Evolutionary conservation across 805 yeast species (phyloP).

Genomic region (Candida boleticola): DNA sequence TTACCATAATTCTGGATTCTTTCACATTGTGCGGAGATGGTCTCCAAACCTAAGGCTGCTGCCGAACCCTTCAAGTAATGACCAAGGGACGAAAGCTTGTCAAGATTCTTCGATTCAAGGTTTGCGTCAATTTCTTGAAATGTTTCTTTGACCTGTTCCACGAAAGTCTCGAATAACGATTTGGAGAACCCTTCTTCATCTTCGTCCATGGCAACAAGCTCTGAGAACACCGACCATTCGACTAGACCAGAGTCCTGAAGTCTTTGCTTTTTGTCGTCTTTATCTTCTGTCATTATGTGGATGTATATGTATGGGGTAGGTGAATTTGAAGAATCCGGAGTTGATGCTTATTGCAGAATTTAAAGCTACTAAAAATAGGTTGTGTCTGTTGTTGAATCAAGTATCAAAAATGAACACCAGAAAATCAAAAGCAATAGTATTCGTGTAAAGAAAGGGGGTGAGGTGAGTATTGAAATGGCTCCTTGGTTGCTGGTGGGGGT

Average conservation of each 20-base stretch:
- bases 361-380: too few relatives aligned
- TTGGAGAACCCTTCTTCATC: slow-evolving; percentile 90
- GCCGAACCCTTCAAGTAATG: slow-evolving; percentile 95
- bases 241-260: slow-evolving; percentile 61
- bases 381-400: too few relatives aligned
- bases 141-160: slow-evolving; percentile 84
- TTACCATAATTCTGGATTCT: slow-evolving; percentile 88
- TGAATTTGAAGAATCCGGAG: too few relatives aligned
- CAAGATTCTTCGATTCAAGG: slow-evolving; percentile 47
- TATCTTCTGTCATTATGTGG: slow-evolving; percentile 14
- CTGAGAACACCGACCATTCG: slow-evolving; percentile 86
- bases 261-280: slow-evolving; percentile 9
- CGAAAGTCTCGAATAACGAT: slow-evolving; percentile 75
- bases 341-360: too few relatives aligned
- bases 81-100: slow-evolving; percentile 70
- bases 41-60: slow-evolving; percentile 83
- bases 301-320: neutral
- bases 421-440: too few relatives aligned
- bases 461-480: too few relatives aligned
- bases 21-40: slow-evolving; percentile 86
- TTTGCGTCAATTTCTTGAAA: slow-evolving; percentile 66
- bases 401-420: too few relatives aligned
- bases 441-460: too few relatives aligned
- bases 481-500: too few relatives aligned
- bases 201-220: slow-evolving; percentile 91